phyloP scores from a whole-genome alignment of 805 yeast genomes.

The Teunomyces lycoperdinae region DNA sequence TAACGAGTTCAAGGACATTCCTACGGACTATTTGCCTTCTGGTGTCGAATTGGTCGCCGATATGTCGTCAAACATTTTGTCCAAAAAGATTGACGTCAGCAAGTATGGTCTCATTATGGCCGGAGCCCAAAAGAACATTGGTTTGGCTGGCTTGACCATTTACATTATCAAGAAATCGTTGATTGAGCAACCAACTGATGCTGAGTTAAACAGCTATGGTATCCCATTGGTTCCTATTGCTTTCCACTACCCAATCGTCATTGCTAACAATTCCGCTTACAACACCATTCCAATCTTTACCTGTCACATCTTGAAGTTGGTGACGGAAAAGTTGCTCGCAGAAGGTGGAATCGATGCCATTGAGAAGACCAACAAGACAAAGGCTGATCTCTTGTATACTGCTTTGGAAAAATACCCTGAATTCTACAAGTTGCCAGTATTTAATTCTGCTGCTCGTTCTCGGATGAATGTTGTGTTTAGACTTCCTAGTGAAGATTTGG shows the following conservation, averaged over 20 bases:
- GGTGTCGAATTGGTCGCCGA: constrained; percentile 87
- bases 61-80: constrained; percentile 89
- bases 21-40: constrained; percentile 54
- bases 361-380: constrained; percentile 53
- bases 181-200: constrained; percentile 64
- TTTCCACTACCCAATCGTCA: constrained; percentile 80
- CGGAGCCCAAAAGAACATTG: constrained; percentile 98
- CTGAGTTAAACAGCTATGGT: constrained; percentile 52
- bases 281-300: constrained; percentile 96
- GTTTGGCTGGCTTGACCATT: constrained; percentile 91
- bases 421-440: constrained; percentile 67
- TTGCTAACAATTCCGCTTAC: constrained; percentile 86
- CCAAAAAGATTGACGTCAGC: constrained; percentile 74
- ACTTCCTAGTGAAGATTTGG: constrained; percentile 58
- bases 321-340: constrained; percentile 56
- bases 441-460: constrained; percentile 57
- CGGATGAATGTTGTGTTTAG: constrained; percentile 94
- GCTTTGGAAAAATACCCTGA: constrained; percentile 65
- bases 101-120: constrained; percentile 90
- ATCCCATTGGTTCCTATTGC: constrained; percentile 89
- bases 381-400: constrained; percentile 62
- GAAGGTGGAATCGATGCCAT: constrained; percentile 74
- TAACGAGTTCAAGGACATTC: constrained; percentile 64
- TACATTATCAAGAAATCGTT: constrained; percentile 84
- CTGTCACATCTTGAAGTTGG: constrained; percentile 79